phyloP scores from a whole-genome alignment of 306 rosid species.

The Cajanus cajan region DNA sequence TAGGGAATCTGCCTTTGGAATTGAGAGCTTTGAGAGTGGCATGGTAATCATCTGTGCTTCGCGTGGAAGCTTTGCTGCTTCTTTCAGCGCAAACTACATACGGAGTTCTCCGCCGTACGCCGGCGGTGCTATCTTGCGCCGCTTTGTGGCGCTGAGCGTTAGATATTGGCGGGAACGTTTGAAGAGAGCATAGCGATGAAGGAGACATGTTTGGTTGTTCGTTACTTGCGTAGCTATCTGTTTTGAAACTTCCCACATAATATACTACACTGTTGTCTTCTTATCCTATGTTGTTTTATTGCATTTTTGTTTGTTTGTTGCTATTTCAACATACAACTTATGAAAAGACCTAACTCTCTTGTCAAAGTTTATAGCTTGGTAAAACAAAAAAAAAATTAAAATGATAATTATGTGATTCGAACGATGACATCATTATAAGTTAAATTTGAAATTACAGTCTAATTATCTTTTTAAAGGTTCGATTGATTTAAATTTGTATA shows the following conservation, averaged over 20 bases:
- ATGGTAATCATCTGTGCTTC: conserved; percentile 61
- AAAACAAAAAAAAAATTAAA: no score
- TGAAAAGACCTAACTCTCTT: no score
- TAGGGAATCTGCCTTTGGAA: conserved; percentile 80
- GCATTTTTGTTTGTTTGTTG: background rate
- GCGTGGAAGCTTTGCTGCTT: conserved; percentile 22
- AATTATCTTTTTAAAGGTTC: no score
- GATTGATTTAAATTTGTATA: no score
- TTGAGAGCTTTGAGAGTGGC: conserved; percentile 81
- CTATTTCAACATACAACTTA: no score
- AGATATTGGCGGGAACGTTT: conserved; percentile 60
- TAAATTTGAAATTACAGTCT: no score
- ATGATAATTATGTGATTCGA: no score
- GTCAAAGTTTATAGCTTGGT: no score
- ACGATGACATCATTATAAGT: no score
- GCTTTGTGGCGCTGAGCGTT: conserved; percentile 14
- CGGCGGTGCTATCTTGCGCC: conserved; percentile 6
- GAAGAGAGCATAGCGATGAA: conserved; percentile 36
- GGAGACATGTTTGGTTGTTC: conserved; percentile 38
- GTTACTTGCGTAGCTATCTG: conserved; percentile 14
- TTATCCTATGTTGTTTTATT: background rate
- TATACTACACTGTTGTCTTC: background rate
- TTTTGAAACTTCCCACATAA: background rate
- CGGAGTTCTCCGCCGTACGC: conserved; percentile 17
- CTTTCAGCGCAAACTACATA: conserved; percentile 37